phyloP scores from a whole-genome alignment of 495 filamentous ascomycete species.

The Sporormia fimetaria region DNA sequence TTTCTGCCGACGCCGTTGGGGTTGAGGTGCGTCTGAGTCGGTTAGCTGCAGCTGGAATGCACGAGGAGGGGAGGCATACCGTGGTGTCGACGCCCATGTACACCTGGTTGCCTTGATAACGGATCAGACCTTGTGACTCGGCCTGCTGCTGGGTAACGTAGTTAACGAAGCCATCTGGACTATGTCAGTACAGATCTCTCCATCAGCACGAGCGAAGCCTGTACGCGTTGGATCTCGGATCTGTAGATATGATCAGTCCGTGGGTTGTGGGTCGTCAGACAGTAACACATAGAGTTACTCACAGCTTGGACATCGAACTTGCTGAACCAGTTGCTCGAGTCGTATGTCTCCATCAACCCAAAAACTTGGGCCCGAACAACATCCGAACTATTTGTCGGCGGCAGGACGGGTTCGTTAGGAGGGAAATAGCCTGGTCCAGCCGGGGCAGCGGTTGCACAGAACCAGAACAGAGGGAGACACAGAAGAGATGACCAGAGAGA shows the following conservation, averaged over 20 bases:
- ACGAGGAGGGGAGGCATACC: too few species aligned
- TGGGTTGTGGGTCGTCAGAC: not conserved
- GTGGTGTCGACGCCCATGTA: constrained; percentile 32
- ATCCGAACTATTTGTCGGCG: not conserved
- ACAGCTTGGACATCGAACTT: constrained; percentile 22
- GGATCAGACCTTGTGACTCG: constrained; percentile 21
- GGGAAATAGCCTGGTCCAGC: constrained; percentile 11
- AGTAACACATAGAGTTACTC: not conserved
- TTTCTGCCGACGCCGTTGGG: constrained; percentile 29
- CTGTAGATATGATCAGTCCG: constrained; percentile 3
- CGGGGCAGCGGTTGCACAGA: constrained; percentile 9
- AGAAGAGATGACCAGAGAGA: constrained; percentile 9
- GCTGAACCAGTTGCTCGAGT: constrained; percentile 21
- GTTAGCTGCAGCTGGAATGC: too few species aligned
- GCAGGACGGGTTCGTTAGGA: constrained; percentile 6
- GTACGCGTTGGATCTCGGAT: constrained; percentile 23
- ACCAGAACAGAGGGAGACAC: constrained; percentile 13
- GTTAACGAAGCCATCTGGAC: constrained; percentile 28
- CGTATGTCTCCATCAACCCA: constrained; percentile 19
- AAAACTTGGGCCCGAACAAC: constrained; percentile 7
- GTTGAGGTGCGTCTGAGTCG: too few species aligned
- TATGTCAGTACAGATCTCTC: not conserved
- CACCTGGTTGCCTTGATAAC: constrained; percentile 16
- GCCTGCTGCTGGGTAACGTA: constrained; percentile 28
- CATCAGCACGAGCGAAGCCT: not conserved